Evolutionary conservation across 2,329 filamentous ascomycete genomes (phyloP).

Genomic region (Pseudogymnoascus sp.): DNA sequence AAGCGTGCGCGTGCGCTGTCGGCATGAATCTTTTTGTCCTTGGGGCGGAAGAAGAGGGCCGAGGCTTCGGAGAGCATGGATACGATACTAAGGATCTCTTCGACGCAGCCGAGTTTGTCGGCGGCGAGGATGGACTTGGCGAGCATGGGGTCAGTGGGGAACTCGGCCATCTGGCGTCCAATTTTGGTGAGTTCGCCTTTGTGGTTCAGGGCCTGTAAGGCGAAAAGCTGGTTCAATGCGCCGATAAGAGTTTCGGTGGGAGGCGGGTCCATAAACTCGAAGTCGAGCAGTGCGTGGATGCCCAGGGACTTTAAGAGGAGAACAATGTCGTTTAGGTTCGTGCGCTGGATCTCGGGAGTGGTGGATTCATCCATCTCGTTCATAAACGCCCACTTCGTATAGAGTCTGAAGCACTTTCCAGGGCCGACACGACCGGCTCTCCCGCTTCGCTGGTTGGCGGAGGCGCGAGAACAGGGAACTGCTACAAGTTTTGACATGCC

Average conservation of each 20-base stretch:
- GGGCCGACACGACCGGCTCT: constrained; percentile 87
- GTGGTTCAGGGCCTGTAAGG: constrained; percentile 80
- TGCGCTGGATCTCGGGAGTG: constrained; percentile 86
- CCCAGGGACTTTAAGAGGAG: constrained; percentile 81
- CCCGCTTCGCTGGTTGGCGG: constrained; percentile 85
- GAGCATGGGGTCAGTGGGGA: constrained; percentile 86
- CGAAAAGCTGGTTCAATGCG: constrained; percentile 84
- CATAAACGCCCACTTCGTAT: constrained; percentile 88
- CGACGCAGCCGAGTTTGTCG: constrained; percentile 83
- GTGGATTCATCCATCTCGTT: constrained; percentile 92
- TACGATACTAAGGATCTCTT: constrained; percentile 88
- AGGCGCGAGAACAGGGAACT: constrained; percentile 83
- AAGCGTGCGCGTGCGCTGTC: constrained; percentile 85
- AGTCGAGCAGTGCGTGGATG: constrained; percentile 85
- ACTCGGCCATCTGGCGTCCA: constrained; percentile 90
- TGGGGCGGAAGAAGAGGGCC: constrained; percentile 86
- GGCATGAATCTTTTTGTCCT: constrained; percentile 95
- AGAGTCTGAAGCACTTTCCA: constrained; percentile 87
- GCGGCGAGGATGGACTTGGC: constrained; percentile 83
- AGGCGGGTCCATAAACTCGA: constrained; percentile 94
- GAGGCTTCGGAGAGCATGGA: constrained; percentile 86
- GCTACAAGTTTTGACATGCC: constrained; percentile 90
- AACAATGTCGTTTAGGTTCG: constrained; percentile 77
- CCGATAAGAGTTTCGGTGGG: constrained; percentile 83
- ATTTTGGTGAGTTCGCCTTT: constrained; percentile 83